Evolutionary conservation across 371 early-diverging fungal genomes (phyloP), one percentile per base, ranked within the genome.

Genomic region (Mucor piriformis): DNA sequence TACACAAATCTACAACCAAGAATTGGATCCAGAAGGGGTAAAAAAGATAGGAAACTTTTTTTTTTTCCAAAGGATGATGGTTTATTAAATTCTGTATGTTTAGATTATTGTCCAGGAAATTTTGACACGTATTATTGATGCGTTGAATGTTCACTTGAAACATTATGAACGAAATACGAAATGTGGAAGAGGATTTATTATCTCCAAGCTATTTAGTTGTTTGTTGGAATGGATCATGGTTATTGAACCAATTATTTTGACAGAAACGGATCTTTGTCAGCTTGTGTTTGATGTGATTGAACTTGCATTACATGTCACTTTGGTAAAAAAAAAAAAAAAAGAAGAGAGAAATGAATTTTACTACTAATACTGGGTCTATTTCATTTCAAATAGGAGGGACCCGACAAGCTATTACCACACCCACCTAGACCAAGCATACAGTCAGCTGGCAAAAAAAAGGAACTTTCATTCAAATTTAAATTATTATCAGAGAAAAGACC

Each of bases 201-300:
- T 92, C 3, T 83, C 88, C 1, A 77, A 85, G 6, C 69, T 92
- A 15, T 87, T 91, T 52, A 83, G 85, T 35, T 88, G 89, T 57
- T 58, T 92, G 13, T 61, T 85, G 10, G 89, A 90, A 44, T 94
- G 93, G 95, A 63, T 92, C 15, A 89, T 92, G 88, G 78, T 76
- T 2, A 72, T 84, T 13, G 85, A 91, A 0, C 67, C 84, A 4
- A 72, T 71, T 6, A 71, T 88, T 8, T 73, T 91, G 23, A 74
- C 84, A 3, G 83, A 83, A 32, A 83, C 86, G 0, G 88, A 88
- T 37, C 73, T 90, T 4, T 82, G 85, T 34, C 81, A 76, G 25
- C 72, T 88, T 27, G 83, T 91, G 1, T 91, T 90, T 74, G 92
- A 91, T 62, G 82, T 85, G 12, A 81, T 91, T 53, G 91, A 89